phyloP scores from a whole-genome alignment of 306 rosid genomes.

The Gastrolobium bilobum region DNA sequence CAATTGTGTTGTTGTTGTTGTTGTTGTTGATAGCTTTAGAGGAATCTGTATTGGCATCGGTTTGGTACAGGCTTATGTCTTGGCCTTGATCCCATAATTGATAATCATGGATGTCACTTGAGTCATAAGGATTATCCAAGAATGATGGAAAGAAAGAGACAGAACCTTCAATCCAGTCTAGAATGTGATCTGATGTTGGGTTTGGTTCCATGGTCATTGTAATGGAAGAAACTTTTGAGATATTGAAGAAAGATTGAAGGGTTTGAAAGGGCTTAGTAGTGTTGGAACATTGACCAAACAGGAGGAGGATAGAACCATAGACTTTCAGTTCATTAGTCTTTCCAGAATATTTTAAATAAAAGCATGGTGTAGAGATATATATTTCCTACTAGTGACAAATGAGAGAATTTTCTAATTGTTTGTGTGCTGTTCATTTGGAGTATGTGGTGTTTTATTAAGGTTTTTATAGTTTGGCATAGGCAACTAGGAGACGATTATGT shows the following conservation, averaged over 20 bases:
- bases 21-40: constrained; percentile 46
- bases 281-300: constrained; percentile 67
- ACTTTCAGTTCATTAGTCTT: constrained; percentile 25
- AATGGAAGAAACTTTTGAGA: constrained; percentile 31
- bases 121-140: constrained; percentile 70
- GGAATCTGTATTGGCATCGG: constrained; percentile 45
- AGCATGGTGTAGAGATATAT: constrained; percentile 46
- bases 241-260: constrained; percentile 39
- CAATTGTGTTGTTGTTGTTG: constrained; percentile 31
- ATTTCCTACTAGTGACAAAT: constrained; percentile 61
- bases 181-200: constrained; percentile 69
- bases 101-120: constrained; percentile 60
- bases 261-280: constrained; percentile 36
- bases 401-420: constrained; percentile 72
- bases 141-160: constrained; percentile 77
- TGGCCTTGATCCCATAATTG: constrained; percentile 74
- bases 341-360: constrained; percentile 43
- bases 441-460: constrained; percentile 74
- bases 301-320: constrained; percentile 40
- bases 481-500: constrained; percentile 58
- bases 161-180: constrained; percentile 87
- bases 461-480: constrained; percentile 40
- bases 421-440: constrained; percentile 83
- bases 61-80: constrained; percentile 57
- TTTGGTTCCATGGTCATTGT: constrained; percentile 73